A percentile compares a stretch with the other conserved stretches of the same genome.
Conservation (phyloP, 1,284 basidiomycete species). For the Heterobasidion occidentale region DNA sequence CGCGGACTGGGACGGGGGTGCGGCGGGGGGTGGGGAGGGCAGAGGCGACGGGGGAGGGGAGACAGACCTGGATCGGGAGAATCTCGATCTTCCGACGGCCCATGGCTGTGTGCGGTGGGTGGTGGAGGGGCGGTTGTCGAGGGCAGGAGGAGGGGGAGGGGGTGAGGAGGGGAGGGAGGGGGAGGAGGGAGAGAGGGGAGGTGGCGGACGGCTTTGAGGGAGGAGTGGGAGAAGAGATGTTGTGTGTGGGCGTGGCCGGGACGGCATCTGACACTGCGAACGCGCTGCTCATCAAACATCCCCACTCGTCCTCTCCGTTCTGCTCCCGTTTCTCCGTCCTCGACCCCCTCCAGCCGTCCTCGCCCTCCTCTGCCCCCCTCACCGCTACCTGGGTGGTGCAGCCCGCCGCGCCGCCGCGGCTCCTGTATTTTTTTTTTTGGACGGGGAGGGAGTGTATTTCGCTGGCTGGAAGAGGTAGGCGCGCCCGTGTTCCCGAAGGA, state of each 20-base stretch:
- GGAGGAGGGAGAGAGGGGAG: background rate
- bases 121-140: background rate
- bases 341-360: background rate
- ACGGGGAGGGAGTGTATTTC: no score
- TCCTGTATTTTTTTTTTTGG: no score
- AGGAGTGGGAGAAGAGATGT: background rate
- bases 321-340: background rate
- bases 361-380: background rate
- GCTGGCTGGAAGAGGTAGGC: no score
- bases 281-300: background rate
- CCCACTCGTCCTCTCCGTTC: background rate
- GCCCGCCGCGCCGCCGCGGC: no score
- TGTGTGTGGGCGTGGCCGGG: background rate
- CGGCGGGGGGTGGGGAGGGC: background rate
- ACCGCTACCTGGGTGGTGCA: no score
- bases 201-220: background rate
- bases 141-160: no score
- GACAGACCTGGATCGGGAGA: conserved; percentile 71
- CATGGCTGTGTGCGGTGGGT: conserved; percentile 33
- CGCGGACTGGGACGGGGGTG: background rate
- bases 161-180: background rate
- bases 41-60: background rate
- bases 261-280: background rate
- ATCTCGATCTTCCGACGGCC: conserved; percentile 89
- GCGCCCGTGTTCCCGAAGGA: no score